Percentiles rank a stretch among this genome's conserved stretches.
Evolutionary conservation across 495 filamentous ascomycete species (phyloP).

Genomic region (Annulohypoxylon nitens): DNA sequence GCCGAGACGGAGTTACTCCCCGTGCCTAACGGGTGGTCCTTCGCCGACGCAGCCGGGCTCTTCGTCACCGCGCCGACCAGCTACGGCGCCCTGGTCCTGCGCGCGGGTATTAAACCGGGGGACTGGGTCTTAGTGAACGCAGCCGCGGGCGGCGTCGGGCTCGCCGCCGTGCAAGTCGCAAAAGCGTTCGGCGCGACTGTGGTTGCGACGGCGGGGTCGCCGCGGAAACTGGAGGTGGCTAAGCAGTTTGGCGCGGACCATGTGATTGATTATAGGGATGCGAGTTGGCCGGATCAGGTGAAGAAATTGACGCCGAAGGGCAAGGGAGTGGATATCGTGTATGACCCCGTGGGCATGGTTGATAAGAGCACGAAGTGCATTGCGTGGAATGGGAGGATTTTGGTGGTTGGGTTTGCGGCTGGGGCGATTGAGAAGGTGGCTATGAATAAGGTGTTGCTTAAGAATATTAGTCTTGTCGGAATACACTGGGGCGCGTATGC

Average conservation of each 20-base stretch:
- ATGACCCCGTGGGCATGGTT: slow-evolving; percentile 87
- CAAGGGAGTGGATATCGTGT: slow-evolving; percentile 85
- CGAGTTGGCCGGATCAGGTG: slow-evolving; percentile 81
- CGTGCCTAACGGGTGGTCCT: slow-evolving; percentile 83
- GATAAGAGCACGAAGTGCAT: slow-evolving; percentile 87
- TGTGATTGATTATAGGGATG: slow-evolving; percentile 78
- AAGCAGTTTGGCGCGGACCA: slow-evolving; percentile 85
- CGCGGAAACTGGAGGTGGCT: slow-evolving; percentile 83
- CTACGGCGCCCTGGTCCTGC: slow-evolving; percentile 84
- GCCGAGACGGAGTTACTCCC: slow-evolving; percentile 75
- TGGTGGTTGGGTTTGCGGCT: slow-evolving; percentile 92
- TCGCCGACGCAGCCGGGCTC: slow-evolving; percentile 85
- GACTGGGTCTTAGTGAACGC: slow-evolving; percentile 94
- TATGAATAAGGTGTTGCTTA: slow-evolving; percentile 90
- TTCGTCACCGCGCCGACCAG: slow-evolving; percentile 93
- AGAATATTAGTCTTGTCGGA: slow-evolving; percentile 92
- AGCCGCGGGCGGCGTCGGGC: slow-evolving; percentile 90
- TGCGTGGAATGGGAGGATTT: slow-evolving; percentile 88
- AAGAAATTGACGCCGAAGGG: slow-evolving; percentile 78
- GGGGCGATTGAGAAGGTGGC: slow-evolving; percentile 92
- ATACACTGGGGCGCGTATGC: slow-evolving; percentile 93
- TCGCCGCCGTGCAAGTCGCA: slow-evolving; percentile 92
- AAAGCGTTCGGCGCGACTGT: slow-evolving; percentile 92
- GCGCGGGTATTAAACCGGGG: slow-evolving; percentile 80
- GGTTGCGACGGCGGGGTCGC: slow-evolving; percentile 85